phyloP scores from a whole-genome alignment of 1,284 basidiomycete genomes.

The Salmacisia buchloeana region DNA sequence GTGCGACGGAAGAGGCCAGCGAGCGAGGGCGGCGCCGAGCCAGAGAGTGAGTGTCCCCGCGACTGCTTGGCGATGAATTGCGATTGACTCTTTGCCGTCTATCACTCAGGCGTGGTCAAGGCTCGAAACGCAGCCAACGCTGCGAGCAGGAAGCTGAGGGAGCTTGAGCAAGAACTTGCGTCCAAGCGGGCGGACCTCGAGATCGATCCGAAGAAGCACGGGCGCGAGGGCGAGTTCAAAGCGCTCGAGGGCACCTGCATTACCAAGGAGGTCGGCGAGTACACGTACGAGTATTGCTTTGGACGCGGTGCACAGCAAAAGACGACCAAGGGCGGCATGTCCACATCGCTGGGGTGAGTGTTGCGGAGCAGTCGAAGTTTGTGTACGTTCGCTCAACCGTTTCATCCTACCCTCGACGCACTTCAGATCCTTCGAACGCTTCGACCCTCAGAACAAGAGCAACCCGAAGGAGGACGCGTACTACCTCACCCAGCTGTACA shows the following conservation, averaged over 20 bases:
- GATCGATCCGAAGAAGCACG: slow-evolving; percentile 65
- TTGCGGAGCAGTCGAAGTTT: neutral
- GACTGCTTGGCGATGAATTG: neutral
- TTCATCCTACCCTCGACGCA: neutral
- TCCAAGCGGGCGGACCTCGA: slow-evolving; percentile 56
- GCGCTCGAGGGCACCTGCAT: slow-evolving; percentile 80
- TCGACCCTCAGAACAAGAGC: slow-evolving; percentile 71
- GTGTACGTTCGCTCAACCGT: neutral
- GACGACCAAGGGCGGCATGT: slow-evolving; percentile 71
- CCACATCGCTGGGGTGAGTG: slow-evolving; percentile 67
- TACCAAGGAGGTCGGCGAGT: slow-evolving; percentile 73
- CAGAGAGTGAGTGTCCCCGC: slow-evolving; percentile 12
- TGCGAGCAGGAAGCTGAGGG: slow-evolving; percentile 34
- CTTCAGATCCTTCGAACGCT: slow-evolving; percentile 54
- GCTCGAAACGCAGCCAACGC: slow-evolving; percentile 58
- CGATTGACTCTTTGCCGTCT: neutral
- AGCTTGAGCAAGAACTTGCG: slow-evolving; percentile 56
- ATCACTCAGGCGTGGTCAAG: slow-evolving; percentile 32
- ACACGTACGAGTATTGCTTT: slow-evolving; percentile 93
- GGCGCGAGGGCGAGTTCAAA: slow-evolving; percentile 86
- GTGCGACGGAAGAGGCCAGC: slow-evolving; percentile 27
- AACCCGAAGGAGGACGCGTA: slow-evolving; percentile 62
- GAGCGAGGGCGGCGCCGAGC: slow-evolving; percentile 10
- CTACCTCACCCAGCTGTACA: slow-evolving; percentile 76
- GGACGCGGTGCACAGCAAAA: slow-evolving; percentile 84